These are phyloP conservation scores for Baudoinia panamericana DNA, from an alignment of 495 filamentous ascomycete species.

Conservation along the genomic window DNA sequence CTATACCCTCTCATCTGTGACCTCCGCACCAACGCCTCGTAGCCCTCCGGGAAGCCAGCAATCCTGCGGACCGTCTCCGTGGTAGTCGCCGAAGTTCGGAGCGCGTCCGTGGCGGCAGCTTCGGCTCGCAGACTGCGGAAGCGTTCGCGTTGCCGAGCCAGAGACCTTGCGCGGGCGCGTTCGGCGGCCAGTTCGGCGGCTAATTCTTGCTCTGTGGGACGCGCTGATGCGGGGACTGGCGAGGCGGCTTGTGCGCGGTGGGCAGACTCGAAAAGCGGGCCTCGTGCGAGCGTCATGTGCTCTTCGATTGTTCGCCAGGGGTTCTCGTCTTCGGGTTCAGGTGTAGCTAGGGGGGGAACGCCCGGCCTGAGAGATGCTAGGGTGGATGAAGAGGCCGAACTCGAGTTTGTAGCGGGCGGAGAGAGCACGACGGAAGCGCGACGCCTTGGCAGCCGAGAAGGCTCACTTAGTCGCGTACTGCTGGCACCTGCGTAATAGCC, in stretches of 20 bases:
- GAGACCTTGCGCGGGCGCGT: slow-evolving; percentile 5
- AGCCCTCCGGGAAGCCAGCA: slow-evolving; percentile 2
- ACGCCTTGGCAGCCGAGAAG: slow-evolving; percentile 22
- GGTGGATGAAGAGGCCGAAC: not conserved
- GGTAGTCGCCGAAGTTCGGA: not conserved
- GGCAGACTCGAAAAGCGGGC: slow-evolving; percentile 21
- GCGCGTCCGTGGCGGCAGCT: not conserved
- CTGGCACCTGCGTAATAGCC: too few species aligned
- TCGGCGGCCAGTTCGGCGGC: slow-evolving; percentile 11
- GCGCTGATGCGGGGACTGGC: slow-evolving; percentile 3
- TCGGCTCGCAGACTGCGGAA: slow-evolving; percentile 1
- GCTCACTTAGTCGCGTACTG: slow-evolving; percentile 3
- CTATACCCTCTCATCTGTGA: not conserved
- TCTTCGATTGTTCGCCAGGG: slow-evolving; percentile 37
- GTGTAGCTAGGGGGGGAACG: slow-evolving; percentile 10
- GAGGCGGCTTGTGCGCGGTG: slow-evolving; percentile 14
- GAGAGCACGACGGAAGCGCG: slow-evolving; percentile 22
- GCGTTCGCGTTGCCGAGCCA: slow-evolving; percentile 12
- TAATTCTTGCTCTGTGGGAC: slow-evolving; percentile 3
- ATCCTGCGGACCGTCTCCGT: not conserved
- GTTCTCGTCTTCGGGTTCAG: slow-evolving; percentile 20
- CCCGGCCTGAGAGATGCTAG: slow-evolving; percentile 1
- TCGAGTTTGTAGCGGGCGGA: slow-evolving; percentile 8
- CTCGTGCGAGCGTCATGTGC: slow-evolving; percentile 27
- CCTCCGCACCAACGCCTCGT: slow-evolving; percentile 8